These are phyloP conservation scores for Sporodiniella umbellata DNA, from an alignment of 371 early-diverging fungal genomes.

Conservation along the genomic window DNA sequence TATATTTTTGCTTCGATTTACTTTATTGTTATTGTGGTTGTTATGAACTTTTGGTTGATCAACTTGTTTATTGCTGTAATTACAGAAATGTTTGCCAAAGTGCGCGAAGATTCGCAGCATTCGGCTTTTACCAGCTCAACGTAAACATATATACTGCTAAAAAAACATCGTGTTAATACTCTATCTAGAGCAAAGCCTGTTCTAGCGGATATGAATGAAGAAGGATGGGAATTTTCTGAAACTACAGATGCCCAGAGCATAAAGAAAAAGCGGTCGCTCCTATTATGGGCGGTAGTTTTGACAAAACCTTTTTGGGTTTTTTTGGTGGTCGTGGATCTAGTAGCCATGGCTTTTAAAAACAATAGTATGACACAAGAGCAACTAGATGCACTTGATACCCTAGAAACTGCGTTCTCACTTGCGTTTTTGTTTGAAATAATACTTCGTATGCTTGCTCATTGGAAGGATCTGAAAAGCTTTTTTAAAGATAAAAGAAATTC, in stretches of 20 bases:
- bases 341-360: slow-evolving; percentile 53
- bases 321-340: slow-evolving; percentile 46
- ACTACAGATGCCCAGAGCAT: slow-evolving; percentile 1
- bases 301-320: slow-evolving; percentile 50
- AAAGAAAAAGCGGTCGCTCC: slow-evolving; percentile 5
- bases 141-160: slow-evolving; percentile 19
- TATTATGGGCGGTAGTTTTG: slow-evolving; percentile 20
- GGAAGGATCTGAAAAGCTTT: slow-evolving; percentile 38
- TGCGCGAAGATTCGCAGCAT: slow-evolving; percentile 64
- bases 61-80: slow-evolving; percentile 73
- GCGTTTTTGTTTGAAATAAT: slow-evolving; percentile 56
- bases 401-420: slow-evolving; percentile 52
- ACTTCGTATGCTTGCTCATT: slow-evolving; percentile 39
- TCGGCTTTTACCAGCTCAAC: slow-evolving; percentile 58
- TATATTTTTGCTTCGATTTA: slow-evolving; percentile 55
- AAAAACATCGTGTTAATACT: neutral
- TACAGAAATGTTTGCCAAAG: slow-evolving; percentile 70
- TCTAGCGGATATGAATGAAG: slow-evolving; percentile 41
- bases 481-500: slow-evolving; percentile 44
- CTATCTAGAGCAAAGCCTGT: slow-evolving; percentile 34
- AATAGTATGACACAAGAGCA: slow-evolving; percentile 31
- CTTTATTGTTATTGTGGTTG: slow-evolving; percentile 59
- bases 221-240: slow-evolving; percentile 44
- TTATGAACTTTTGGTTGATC: slow-evolving; percentile 70
- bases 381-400: slow-evolving; percentile 27